Evolutionary conservation across 306 rosid species (phyloP).

Genomic region (Clitoria ternatea): DNA sequence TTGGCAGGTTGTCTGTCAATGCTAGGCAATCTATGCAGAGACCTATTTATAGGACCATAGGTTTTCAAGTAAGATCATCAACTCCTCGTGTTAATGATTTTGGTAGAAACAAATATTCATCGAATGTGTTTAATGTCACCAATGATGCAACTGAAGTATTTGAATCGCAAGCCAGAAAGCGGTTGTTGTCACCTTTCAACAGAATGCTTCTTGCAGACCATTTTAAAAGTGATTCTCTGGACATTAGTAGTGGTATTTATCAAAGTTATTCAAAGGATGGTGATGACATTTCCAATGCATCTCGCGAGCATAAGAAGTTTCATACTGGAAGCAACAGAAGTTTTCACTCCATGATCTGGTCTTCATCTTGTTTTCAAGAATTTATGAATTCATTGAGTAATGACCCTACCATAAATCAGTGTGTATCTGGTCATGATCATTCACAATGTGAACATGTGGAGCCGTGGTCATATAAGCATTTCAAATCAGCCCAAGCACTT

Average conservation of each 20-base stretch:
- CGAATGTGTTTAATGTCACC: conserved; percentile 25
- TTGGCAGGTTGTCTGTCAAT: conserved; percentile 38
- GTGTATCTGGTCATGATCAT: conserved; percentile 26
- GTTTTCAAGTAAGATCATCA: conserved; percentile 51
- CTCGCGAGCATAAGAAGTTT: conserved; percentile 51
- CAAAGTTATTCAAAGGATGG: conserved; percentile 23
- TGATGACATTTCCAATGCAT: conserved; percentile 20
- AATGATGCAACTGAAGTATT: conserved; percentile 34
- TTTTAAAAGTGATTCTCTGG: conserved; percentile 35
- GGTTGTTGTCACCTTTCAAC: conserved; percentile 55
- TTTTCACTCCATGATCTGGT: conserved; percentile 32
- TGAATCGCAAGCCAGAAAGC: conserved; percentile 36
- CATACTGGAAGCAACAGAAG: conserved; percentile 29
- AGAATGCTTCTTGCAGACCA: conserved; percentile 46
- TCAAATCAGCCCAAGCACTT: conserved; percentile 27
- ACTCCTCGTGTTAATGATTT: conserved; percentile 28
- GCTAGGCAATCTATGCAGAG: conserved; percentile 34
- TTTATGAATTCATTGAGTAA: conserved; percentile 29
- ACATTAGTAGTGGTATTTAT: conserved; percentile 33
- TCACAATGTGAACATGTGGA: conserved; percentile 29
- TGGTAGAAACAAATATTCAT: conserved; percentile 35
- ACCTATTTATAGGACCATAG: conserved; percentile 52
- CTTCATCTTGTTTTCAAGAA: conserved; percentile 45
- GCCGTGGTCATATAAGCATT: conserved; percentile 22
- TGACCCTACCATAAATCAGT: conserved; percentile 23